Evolutionary conservation across 1,284 basidiomycete genomes (phyloP).

Genomic region (Ceratobasidium sp.): DNA sequence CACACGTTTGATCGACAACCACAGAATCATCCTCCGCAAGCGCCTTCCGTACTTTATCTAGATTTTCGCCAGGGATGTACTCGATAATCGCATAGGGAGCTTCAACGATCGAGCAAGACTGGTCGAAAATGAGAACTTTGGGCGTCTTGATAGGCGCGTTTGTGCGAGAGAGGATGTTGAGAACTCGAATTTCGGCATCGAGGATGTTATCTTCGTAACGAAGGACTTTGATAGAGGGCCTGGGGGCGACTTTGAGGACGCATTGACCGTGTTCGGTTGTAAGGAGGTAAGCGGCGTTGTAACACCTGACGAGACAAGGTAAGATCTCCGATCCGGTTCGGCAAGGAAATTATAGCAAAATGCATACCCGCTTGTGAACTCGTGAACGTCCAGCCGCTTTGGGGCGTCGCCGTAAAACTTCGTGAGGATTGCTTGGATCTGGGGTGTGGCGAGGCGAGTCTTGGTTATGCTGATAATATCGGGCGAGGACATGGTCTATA

Average conservation of each 20-base stretch:
- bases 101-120: constrained; percentile 14
- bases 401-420: background rate
- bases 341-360: background rate
- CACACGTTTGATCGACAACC: constrained; percentile 12
- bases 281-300: constrained; percentile 26
- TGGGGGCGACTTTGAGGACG: constrained; percentile 34
- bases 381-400: background rate
- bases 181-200: constrained; percentile 29
- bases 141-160: constrained; percentile 22
- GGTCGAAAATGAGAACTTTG: constrained; percentile 29
- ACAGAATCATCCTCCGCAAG: background rate
- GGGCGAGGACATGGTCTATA: background rate
- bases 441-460: background rate
- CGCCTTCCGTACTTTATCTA: constrained; percentile 1
- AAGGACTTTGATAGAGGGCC: constrained; percentile 17
- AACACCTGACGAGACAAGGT: background rate
- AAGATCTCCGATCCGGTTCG: background rate
- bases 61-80: constrained; percentile 25
- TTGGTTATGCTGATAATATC: constrained; percentile 34
- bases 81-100: constrained; percentile 36
- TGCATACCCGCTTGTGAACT: constrained; percentile 21
- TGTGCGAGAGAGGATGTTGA: constrained; percentile 18
- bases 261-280: constrained; percentile 27
- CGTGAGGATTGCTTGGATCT: constrained; percentile 13
- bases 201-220: constrained; percentile 36